A percentile compares a stretch with the other conserved stretches of the same genome.
Evolutionary conservation across 306 rosid genomes (phyloP).

Genomic region (Casuarina glauca): DNA sequence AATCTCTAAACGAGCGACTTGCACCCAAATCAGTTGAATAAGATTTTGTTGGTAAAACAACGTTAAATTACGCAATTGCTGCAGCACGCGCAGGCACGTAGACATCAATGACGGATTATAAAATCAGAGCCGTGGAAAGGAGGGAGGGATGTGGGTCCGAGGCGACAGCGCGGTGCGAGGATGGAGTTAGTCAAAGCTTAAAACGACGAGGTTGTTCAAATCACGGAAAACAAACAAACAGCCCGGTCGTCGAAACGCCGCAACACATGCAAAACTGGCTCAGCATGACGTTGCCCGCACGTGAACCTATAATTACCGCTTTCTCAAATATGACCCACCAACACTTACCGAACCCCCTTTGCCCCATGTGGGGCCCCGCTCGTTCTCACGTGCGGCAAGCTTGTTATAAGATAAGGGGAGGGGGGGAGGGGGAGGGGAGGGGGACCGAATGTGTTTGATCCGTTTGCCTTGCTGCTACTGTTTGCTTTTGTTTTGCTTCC

Average conservation of each 20-base stretch:
- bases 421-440: neutral
- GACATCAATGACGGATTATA: neutral
- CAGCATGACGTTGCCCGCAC: slow-evolving; percentile 62
- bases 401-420: neutral
- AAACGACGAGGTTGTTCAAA: slow-evolving; percentile 3
- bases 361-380: slow-evolving; percentile 35
- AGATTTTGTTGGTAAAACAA: neutral
- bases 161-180: neutral
- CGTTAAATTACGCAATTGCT: neutral
- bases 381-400: slow-evolving; percentile 64
- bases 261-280: slow-evolving; percentile 47
- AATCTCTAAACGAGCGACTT: no score
- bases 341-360: neutral
- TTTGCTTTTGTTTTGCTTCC: slow-evolving; percentile 30
- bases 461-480: slow-evolving; percentile 15
- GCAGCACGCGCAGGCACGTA: neutral
- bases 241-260: slow-evolving; percentile 65
- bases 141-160: neutral
- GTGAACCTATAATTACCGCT: slow-evolving; percentile 45
- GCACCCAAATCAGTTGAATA: neutral
- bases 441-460: slow-evolving; percentile 41
- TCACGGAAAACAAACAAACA: slow-evolving; percentile 32
- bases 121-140: neutral
- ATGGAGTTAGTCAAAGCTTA: neutral
- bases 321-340: neutral